Conservation (phyloP, 1,139 yeast genomes). For the Yamadazyma taylorii region DNA sequence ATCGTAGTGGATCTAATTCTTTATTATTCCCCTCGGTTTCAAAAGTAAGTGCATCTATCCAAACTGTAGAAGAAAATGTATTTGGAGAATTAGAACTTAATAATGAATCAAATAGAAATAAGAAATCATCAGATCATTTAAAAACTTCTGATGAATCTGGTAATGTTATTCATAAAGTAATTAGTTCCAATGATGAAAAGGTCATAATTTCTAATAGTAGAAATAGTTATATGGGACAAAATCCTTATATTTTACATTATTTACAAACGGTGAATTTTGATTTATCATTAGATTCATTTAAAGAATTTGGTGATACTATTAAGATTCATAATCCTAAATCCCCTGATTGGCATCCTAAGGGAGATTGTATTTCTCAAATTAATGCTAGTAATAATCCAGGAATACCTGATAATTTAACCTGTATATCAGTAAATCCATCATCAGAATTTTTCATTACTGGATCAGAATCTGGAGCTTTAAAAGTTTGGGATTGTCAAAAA, state of each 20-base stretch:
- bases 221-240: constrained; percentile 67
- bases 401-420: constrained; percentile 43
- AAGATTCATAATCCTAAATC: constrained; percentile 10
- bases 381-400: constrained; percentile 22
- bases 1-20: constrained; percentile 20
- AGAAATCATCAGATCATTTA: constrained; percentile 12
- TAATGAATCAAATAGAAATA: constrained; percentile 22
- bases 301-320: constrained; percentile 60
- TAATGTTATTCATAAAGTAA: constrained; percentile 29
- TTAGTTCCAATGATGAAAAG: constrained; percentile 34
- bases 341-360: constrained; percentile 31
- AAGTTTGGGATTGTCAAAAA: constrained; percentile 74
- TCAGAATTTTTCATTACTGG: constrained; percentile 74
- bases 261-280: constrained; percentile 54
- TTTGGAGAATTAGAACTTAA: constrained; percentile 57
- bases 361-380: constrained; percentile 57
- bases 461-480: constrained; percentile 68
- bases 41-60: constrained; percentile 49
- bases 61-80: constrained; percentile 58
- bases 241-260: constrained; percentile 61
- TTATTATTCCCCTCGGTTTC: constrained; percentile 35
- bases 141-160: constrained; percentile 15
- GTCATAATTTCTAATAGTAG: constrained; percentile 39
- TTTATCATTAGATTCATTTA: constrained; percentile 58
- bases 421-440: constrained; percentile 61